Evolutionary conservation across 1,284 basidiomycete species (phyloP).

Genomic region (Papiliotrema laurentii): DNA sequence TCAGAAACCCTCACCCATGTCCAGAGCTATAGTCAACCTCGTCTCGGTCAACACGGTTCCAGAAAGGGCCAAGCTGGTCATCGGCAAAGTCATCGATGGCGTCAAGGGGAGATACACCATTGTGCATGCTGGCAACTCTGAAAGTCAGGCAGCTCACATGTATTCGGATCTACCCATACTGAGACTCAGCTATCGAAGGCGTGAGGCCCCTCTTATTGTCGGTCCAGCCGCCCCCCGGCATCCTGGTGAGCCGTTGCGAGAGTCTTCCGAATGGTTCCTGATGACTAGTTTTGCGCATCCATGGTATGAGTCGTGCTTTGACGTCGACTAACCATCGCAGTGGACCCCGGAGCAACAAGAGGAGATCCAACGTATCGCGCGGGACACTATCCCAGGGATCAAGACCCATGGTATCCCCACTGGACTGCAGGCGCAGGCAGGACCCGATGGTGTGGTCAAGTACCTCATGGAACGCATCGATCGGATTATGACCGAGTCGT

Average conservation of each 20-base stretch:
- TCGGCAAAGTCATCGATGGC: constrained; percentile 39
- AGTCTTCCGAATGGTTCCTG: not conserved
- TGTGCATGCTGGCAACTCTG: constrained; percentile 42
- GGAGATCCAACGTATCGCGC: constrained; percentile 42
- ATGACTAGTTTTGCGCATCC: constrained; percentile 35
- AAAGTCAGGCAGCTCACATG: no score
- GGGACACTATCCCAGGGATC: constrained; percentile 42
- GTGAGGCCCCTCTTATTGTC: constrained; percentile 34
- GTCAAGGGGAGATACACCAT: constrained; percentile 43
- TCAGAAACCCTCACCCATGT: no score
- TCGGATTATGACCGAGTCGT: constrained; percentile 27
- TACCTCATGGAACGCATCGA: constrained; percentile 43
- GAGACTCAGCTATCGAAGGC: constrained; percentile 37
- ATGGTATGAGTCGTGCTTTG: constrained; percentile 24
- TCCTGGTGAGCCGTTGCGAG: constrained; percentile 23
- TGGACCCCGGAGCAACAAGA: constrained; percentile 47
- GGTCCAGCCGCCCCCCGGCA: constrained; percentile 38
- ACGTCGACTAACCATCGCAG: constrained; percentile 9
- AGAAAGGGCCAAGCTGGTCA: constrained; percentile 41
- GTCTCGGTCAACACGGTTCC: constrained; percentile 46
- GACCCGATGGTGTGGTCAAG: constrained; percentile 40
- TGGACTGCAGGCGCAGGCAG: constrained; percentile 41
- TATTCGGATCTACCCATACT: no score
- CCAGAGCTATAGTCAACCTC: constrained; percentile 37
- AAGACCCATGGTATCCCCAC: constrained; percentile 44